A percentile compares a stretch with the other conserved stretches of the same genome.
phyloP scores from a whole-genome alignment of 169 alveolate species.

The Plasmodium gallinaceum region DNA sequence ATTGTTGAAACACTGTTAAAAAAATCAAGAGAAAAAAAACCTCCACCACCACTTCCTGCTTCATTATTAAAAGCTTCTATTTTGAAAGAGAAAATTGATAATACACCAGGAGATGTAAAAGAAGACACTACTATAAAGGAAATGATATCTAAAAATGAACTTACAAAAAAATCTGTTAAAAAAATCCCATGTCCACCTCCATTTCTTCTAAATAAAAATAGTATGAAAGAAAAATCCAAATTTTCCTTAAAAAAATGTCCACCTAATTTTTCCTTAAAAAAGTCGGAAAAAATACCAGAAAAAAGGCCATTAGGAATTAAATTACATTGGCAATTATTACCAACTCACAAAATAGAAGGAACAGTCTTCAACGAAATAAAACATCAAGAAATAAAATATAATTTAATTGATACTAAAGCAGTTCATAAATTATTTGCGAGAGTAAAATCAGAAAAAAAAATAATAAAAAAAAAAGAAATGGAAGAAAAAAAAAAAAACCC shows the following conservation, averaged over 20 bases:
- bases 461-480: constrained; percentile 38
- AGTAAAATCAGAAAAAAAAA: constrained; percentile 61
- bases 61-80: constrained; percentile 6
- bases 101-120: background rate
- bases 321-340: constrained; percentile 76
- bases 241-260: constrained; percentile 72
- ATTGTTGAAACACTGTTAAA: constrained; percentile 9
- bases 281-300: constrained; percentile 46
- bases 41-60: constrained; percentile 72
- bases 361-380: constrained; percentile 76
- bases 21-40: constrained; percentile 36
- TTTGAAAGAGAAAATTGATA: background rate
- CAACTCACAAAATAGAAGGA: constrained; percentile 77
- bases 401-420: constrained; percentile 71
- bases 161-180: constrained; percentile 58
- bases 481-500: constrained; percentile 45
- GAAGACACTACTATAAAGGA: constrained; percentile 4
- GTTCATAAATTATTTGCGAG: constrained; percentile 73
- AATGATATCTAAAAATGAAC: background rate
- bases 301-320: constrained; percentile 76
- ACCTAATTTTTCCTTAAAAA: constrained; percentile 10
- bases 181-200: constrained; percentile 58
- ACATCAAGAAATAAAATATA: constrained; percentile 65
- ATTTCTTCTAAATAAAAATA: constrained; percentile 27
- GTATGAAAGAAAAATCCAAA: constrained; percentile 30